Evolutionary conservation across 208 protist species (phyloP).

Genomic region (Acanthamoeba royreba): DNA sequence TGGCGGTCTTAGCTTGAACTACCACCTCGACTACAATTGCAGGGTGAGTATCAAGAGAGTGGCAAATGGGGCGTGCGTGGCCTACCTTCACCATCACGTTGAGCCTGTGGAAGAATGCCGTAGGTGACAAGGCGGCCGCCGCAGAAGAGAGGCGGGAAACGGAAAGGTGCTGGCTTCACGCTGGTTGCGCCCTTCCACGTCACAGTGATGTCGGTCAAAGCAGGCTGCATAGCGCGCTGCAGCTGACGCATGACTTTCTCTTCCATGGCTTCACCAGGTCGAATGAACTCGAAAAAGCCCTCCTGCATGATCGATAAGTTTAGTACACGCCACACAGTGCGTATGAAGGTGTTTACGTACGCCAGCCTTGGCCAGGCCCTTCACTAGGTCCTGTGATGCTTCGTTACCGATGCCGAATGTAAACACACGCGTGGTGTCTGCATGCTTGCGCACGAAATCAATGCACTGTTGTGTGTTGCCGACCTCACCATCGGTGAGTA

Average conservation of each 20-base stretch:
- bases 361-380: not conserved
- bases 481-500: slow-evolving; percentile 50
- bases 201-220: slow-evolving; percentile 53
- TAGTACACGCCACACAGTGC: not conserved
- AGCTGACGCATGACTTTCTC: slow-evolving; percentile 59
- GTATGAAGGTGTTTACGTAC: not conserved
- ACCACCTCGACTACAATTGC: not conserved
- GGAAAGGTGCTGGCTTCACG: not conserved
- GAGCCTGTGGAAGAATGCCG: not conserved
- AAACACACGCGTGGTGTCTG: slow-evolving; percentile 48
- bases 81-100: not conserved
- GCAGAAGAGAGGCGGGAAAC: not conserved
- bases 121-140: slow-evolving; percentile 25
- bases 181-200: not conserved
- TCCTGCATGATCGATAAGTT: not conserved
- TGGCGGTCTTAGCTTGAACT: not conserved
- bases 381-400: not conserved
- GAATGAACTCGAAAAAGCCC: slow-evolving; percentile 57
- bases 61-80: not conserved
- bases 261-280: slow-evolving; percentile 16
- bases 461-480: slow-evolving; percentile 46
- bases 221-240: slow-evolving; percentile 55
- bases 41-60: too few species aligned
- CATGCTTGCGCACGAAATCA: slow-evolving; percentile 48
- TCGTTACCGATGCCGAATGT: slow-evolving; percentile 44